Conservation (phyloP, 169 alveolate genomes). For the Cryptosporidium bovis region DNA sequence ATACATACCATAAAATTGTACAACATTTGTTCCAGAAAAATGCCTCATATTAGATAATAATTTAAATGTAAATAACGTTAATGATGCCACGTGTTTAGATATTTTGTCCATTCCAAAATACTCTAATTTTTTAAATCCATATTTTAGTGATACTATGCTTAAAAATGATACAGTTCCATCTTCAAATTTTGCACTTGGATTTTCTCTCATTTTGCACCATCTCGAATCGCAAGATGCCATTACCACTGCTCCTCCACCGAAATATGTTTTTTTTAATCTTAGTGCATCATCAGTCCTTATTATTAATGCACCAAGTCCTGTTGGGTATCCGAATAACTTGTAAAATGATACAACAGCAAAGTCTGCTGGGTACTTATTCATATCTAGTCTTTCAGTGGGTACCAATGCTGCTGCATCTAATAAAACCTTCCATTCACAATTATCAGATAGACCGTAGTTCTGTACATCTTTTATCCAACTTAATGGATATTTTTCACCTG, state of each 20-base stretch:
- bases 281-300: slow-evolving; percentile 34
- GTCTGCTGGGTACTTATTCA: slow-evolving; percentile 75
- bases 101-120: slow-evolving; percentile 76
- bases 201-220: slow-evolving; percentile 76
- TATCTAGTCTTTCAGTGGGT: slow-evolving; percentile 73
- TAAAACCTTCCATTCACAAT: slow-evolving; percentile 77
- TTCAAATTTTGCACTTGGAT: slow-evolving; percentile 72
- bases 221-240: slow-evolving; percentile 76
- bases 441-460: slow-evolving; percentile 71
- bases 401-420: slow-evolving; percentile 80
- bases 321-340: slow-evolving; percentile 80
- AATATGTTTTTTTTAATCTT: slow-evolving; percentile 74
- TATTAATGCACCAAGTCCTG: slow-evolving; percentile 80
- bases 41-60: slow-evolving; percentile 30
- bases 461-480: slow-evolving; percentile 75
- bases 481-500: slow-evolving; percentile 75
- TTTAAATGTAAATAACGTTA: slow-evolving; percentile 51
- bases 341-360: slow-evolving; percentile 78
- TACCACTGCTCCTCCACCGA: slow-evolving; percentile 80
- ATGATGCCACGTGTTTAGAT: slow-evolving; percentile 74
- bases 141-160: slow-evolving; percentile 74
- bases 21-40: slow-evolving; percentile 61
- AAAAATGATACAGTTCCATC: slow-evolving; percentile 80
- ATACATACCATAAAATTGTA: slow-evolving; percentile 47
- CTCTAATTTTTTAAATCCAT: slow-evolving; percentile 74